phyloP scores from a whole-genome alignment of 768 basidiomycete species.

The Phanerodontia chrysosporium region DNA sequence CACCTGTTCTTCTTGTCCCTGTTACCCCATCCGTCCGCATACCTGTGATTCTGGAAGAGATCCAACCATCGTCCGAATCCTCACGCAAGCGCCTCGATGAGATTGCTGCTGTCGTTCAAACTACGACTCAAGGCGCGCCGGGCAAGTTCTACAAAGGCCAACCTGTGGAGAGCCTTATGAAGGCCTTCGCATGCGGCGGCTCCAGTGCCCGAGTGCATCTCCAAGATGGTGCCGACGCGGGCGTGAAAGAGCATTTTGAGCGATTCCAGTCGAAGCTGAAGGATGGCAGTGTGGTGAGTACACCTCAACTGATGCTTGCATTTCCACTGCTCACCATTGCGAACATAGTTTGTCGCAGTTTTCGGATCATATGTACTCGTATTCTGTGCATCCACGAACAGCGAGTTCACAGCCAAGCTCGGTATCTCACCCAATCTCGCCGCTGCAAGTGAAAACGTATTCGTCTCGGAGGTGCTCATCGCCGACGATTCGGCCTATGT shows the following conservation, averaged over 20 bases:
- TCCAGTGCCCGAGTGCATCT: constrained; percentile 44
- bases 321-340: neutral
- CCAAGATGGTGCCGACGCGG: constrained; percentile 34
- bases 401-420: constrained; percentile 41
- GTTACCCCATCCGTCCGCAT: constrained; percentile 48
- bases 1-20: constrained; percentile 39
- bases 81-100: constrained; percentile 30
- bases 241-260: constrained; percentile 44
- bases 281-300: constrained; percentile 49
- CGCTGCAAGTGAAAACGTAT: constrained; percentile 38
- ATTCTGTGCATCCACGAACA: constrained; percentile 53
- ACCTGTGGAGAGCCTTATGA: constrained; percentile 46
- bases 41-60: constrained; percentile 44
- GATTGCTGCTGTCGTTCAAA: constrained; percentile 30
- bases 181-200: constrained; percentile 47
- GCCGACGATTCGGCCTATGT: constrained; percentile 59
- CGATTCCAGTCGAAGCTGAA: constrained; percentile 47
- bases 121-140: constrained; percentile 34
- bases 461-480: constrained; percentile 56
- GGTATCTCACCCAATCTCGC: constrained; percentile 44
- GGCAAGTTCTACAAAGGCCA: constrained; percentile 57
- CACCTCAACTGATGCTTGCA: neutral
- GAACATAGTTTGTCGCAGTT: constrained; percentile 51
- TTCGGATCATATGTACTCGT: constrained; percentile 49
- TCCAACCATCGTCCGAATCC: constrained; percentile 26